These are phyloP conservation scores for Rubus parviflorus DNA, from an alignment of 306 rosid genomes.

Conservation along the genomic window DNA sequence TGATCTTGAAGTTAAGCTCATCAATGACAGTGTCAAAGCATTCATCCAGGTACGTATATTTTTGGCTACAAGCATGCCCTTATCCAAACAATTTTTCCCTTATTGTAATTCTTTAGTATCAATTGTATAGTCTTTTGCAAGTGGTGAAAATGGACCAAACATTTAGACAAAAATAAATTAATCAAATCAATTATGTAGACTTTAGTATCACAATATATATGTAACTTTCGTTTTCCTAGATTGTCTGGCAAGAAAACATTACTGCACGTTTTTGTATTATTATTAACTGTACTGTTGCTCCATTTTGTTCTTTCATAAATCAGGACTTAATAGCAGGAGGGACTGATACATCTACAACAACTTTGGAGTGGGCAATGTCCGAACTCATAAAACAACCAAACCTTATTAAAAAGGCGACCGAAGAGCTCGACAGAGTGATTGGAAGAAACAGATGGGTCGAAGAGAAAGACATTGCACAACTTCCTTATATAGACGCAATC, in stretches of 20 bases:
- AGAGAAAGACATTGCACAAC: conserved; percentile 28
- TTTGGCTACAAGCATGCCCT: too few species aligned
- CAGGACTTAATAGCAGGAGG: conserved; percentile 33
- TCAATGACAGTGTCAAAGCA: conserved; percentile 25
- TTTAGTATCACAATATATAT: too few species aligned
- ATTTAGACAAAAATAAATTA: too few species aligned
- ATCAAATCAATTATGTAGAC: too few species aligned
- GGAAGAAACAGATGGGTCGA: conserved; percentile 35
- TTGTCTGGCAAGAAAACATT: too few species aligned
- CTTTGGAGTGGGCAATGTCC: conserved; percentile 33
- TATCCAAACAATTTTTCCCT: neutral
- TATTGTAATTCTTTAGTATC: too few species aligned
- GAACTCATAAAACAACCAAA: conserved; percentile 35
- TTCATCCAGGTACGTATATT: conserved; percentile 23
- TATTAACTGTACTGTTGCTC: too few species aligned
- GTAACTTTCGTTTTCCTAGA: too few species aligned
- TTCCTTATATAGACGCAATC: conserved; percentile 30
- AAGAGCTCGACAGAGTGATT: conserved; percentile 25
- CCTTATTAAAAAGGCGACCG: conserved; percentile 19
- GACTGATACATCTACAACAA: conserved; percentile 23
- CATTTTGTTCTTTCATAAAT: too few species aligned
- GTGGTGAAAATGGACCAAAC: too few species aligned
- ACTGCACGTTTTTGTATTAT: too few species aligned
- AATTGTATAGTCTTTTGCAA: too few species aligned
- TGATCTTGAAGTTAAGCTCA: conserved; percentile 25